Percentiles rank a stretch among this genome's conserved stretches.
Conservation (phyloP, 345 rosid species). For the Citrus unshiu region DNA sequence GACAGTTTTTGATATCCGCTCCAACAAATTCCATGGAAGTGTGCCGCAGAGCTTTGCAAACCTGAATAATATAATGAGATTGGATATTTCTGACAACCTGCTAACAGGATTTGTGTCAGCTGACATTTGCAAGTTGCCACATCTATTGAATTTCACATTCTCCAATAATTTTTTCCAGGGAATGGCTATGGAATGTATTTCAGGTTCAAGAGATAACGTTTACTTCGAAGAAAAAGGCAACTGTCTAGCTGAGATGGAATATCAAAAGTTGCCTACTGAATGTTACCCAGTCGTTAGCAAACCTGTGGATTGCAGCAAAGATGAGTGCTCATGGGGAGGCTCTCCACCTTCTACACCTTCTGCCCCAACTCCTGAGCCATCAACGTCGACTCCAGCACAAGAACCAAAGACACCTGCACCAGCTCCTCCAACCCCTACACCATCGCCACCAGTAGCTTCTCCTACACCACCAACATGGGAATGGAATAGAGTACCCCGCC, state of each 20-base stretch:
- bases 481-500: too few species aligned
- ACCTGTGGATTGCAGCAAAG: constrained; percentile 73
- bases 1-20: constrained; percentile 55
- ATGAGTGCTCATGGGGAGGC: constrained; percentile 32
- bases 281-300: constrained; percentile 45
- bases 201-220: constrained; percentile 21
- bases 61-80: constrained; percentile 29
- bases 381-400: background rate
- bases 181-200: constrained; percentile 41
- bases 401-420: background rate
- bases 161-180: constrained; percentile 55
- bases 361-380: background rate
- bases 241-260: constrained; percentile 46
- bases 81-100: constrained; percentile 51
- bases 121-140: constrained; percentile 53
- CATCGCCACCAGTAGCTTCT: background rate
- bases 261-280: constrained; percentile 32
- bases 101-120: constrained; percentile 59
- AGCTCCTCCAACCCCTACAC: background rate
- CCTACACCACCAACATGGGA: background rate
- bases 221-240: constrained; percentile 45
- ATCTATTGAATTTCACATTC: constrained; percentile 48
- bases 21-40: constrained; percentile 47
- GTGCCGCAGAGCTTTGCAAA: constrained; percentile 37
- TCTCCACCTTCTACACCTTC: background rate